These are phyloP conservation scores for Russula lepida DNA, from an alignment of 768 basidiomycete genomes.

Conservation along the genomic window DNA sequence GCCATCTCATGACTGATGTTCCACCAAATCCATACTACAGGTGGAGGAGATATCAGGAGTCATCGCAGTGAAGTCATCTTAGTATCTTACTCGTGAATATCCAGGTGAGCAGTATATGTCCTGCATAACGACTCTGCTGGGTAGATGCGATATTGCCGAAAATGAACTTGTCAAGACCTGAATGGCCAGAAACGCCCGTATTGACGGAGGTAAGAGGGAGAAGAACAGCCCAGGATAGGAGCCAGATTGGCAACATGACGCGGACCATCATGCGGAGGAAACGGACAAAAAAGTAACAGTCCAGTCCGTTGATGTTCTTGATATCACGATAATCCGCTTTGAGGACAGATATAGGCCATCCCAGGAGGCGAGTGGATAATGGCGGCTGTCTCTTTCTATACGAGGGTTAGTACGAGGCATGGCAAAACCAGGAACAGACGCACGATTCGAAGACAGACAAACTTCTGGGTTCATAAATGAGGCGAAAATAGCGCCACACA, in stretches of 20 bases:
- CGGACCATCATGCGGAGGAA: slow-evolving; percentile 80
- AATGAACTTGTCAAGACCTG: slow-evolving; percentile 61
- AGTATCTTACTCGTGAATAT: slow-evolving; percentile 65
- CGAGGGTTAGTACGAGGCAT: neutral
- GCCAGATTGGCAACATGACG: slow-evolving; percentile 84
- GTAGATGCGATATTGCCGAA: slow-evolving; percentile 68
- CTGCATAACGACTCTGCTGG: slow-evolving; percentile 56
- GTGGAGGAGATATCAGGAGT: neutral
- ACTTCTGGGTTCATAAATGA: slow-evolving; percentile 85
- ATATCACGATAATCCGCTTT: slow-evolving; percentile 55
- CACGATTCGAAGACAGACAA: slow-evolving; percentile 46
- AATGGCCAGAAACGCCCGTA: slow-evolving; percentile 38
- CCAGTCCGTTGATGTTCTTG: slow-evolving; percentile 65
- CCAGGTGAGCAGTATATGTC: slow-evolving; percentile 71
- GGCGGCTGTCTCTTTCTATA: slow-evolving; percentile 50
- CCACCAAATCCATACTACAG: slow-evolving; percentile 75
- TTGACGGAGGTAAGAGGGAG: slow-evolving; percentile 63
- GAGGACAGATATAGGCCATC: slow-evolving; percentile 65
- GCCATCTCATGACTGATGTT: slow-evolving; percentile 75
- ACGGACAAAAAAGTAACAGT: slow-evolving; percentile 91
- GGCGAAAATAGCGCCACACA: slow-evolving; percentile 75
- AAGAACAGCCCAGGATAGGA: slow-evolving; percentile 79
- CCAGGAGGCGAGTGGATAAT: slow-evolving; percentile 41
- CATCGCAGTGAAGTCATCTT: neutral
- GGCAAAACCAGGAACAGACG: slow-evolving; percentile 21